Evolutionary conservation across 805 yeast species (phyloP).

Genomic region (Schizosaccharomyces osmophilus): DNA sequence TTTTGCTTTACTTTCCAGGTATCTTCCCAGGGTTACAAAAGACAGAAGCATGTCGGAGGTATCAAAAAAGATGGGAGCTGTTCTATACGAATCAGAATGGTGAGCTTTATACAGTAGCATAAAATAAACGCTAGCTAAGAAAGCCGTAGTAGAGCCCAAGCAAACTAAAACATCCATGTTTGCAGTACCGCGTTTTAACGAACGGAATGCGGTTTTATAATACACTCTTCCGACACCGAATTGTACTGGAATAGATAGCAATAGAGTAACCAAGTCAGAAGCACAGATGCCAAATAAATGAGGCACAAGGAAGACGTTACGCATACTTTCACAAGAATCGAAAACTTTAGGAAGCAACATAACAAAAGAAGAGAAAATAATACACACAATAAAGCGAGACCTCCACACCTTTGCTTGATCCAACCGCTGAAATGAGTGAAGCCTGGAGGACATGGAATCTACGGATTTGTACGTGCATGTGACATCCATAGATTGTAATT

Average conservation of each 20-base stretch:
- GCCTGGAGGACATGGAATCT: conserved; percentile 19
- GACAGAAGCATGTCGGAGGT: conserved; percentile 64
- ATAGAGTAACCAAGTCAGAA: conserved; percentile 36
- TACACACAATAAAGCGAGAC: conserved; percentile 25
- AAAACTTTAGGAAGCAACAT: conserved; percentile 12
- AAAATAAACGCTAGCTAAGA: conserved; percentile 45
- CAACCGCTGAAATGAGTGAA: conserved; percentile 38
- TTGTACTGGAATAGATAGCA: conserved; percentile 35
- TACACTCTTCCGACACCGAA: conserved; percentile 45
- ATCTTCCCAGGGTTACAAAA: conserved; percentile 74
- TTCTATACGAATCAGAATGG: conserved; percentile 19
- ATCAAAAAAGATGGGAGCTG: conserved; percentile 42
- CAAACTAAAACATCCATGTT: conserved; percentile 86
- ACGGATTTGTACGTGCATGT: neutral
- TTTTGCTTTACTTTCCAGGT: conserved; percentile 75
- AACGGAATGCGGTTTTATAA: conserved; percentile 35
- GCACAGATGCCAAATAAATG: conserved; percentile 39
- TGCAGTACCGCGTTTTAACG: conserved; percentile 42
- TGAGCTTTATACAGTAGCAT: conserved; percentile 14
- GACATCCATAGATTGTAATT: neutral
- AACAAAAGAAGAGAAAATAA: conserved; percentile 40
- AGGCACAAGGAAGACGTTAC: conserved; percentile 7
- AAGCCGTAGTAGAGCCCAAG: conserved; percentile 60
- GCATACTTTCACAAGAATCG: neutral
- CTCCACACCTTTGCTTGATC: conserved; percentile 58